Base-by-base conservation (phyloP, 2,329 filamentous ascomycete genomes). In the Pseudocercospora fuligena region DNA sequence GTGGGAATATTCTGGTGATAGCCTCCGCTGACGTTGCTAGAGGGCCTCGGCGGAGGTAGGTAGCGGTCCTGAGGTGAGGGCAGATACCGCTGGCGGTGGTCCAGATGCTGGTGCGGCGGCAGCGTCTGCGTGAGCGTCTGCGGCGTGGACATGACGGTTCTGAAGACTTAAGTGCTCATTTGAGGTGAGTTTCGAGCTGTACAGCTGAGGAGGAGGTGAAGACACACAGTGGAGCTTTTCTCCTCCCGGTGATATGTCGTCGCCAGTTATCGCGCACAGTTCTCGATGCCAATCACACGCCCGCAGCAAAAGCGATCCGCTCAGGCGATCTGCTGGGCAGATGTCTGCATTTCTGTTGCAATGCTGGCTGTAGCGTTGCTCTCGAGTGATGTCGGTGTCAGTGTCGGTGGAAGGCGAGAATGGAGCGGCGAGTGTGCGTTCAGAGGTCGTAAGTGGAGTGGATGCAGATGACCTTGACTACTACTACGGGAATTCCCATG, bases 21-120 rank as follows among this genome's bases (percentile, higher is more conserved):
- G 64, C 74, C 73, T 67, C 72, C 73, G 66, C 72, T 75, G 57
- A 73, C 43, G 65, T 76, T 77, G 66, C 74, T 76, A 61, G 72
- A 76, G 14, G 75, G 75, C 51, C 76, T 69, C 53, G 75, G 75
- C 31, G 73, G 74, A 67, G 75, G 75, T 5, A 78, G 69, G 53
- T 75, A 75, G 57, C 76, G 75, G 61, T 77, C 74, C 58, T 71
- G 69, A 9, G 73, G 74, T 53, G 70, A 72, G 40, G 72, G 74
- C 33, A 76, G 70, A 69, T 73, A 73, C 43, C 70, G 70, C 65
- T 76, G 74, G 53, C 72, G 70, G 68, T 76, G 72, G 57, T 75
- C 72, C 63, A 77, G 70, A 67, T 75, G 70, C 29, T 70, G 69
- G 61, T 75, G 74, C 56, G 74, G 73, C 47, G 74, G 73, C 61